These are phyloP conservation scores for Fusarium sp. DNA, from an alignment of 2,329 filamentous ascomycete genomes.

Conservation along the genomic window DNA sequence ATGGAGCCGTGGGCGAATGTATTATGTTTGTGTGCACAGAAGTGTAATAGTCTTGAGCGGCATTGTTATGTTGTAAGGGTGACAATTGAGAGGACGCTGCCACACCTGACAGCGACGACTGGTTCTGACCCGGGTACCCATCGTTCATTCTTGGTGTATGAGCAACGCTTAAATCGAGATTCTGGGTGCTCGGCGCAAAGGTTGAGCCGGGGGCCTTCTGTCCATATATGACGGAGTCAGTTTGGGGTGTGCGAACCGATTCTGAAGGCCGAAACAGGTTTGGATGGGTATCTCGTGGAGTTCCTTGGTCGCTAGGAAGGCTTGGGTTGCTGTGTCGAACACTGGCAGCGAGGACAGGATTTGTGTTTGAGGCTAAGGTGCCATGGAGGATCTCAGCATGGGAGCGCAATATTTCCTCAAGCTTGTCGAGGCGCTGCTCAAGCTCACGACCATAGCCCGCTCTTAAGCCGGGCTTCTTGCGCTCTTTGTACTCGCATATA, in stretches of 20 bases:
- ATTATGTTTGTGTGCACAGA: constrained; percentile 62
- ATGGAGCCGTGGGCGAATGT: constrained; percentile 69
- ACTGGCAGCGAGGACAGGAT: constrained; percentile 55
- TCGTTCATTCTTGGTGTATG: constrained; percentile 64
- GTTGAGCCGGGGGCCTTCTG: constrained; percentile 68
- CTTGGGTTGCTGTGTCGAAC: constrained; percentile 65
- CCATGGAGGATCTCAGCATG: constrained; percentile 77
- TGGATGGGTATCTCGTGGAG: constrained; percentile 62
- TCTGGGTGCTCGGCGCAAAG: constrained; percentile 60
- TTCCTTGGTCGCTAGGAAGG: constrained; percentile 68
- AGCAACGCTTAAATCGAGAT: constrained; percentile 64
- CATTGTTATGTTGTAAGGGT: constrained; percentile 56
- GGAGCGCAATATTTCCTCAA: constrained; percentile 74
- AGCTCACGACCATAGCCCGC: constrained; percentile 80
- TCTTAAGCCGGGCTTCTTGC: constrained; percentile 74
- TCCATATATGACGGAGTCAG: constrained; percentile 70
- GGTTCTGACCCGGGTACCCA: constrained; percentile 62
- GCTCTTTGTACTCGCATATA: constrained; percentile 75
- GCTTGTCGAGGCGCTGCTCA: constrained; percentile 77
- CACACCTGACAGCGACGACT: constrained; percentile 58
- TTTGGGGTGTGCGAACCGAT: constrained; percentile 64
- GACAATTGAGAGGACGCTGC: constrained; percentile 53
- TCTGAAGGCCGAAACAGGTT: constrained; percentile 65
- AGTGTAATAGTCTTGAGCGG: constrained; percentile 66
- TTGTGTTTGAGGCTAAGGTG: constrained; percentile 59